A percentile compares a stretch with the other conserved stretches of the same genome.
These are phyloP conservation scores for Friedmanniomyces simplex DNA, from an alignment of 495 filamentous ascomycete genomes.

Conservation along the genomic window DNA sequence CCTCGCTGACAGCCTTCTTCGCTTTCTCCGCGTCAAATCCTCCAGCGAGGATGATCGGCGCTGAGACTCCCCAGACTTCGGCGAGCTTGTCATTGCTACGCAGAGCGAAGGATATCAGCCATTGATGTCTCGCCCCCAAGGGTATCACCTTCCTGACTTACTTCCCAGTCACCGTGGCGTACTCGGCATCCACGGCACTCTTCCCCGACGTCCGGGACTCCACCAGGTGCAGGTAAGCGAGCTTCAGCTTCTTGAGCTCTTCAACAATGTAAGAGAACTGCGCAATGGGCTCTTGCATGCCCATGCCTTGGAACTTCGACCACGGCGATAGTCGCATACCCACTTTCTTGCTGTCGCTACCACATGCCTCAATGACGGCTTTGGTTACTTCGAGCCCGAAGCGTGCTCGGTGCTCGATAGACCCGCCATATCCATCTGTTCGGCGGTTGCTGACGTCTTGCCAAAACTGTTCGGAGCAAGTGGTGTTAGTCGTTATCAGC, in stretches of 20 bases:
- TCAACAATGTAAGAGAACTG: conserved; percentile 50
- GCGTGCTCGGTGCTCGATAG: conserved; percentile 55
- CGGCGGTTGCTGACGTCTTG: conserved; percentile 40
- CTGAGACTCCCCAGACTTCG: conserved; percentile 6
- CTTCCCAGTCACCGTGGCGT: neutral
- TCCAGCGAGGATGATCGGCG: conserved; percentile 9
- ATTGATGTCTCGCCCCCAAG: no score
- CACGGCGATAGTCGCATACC: conserved; percentile 57
- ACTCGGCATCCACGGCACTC: conserved; percentile 28
- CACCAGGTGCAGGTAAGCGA: conserved; percentile 54
- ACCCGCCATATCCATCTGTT: conserved; percentile 56
- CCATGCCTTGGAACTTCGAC: conserved; percentile 55
- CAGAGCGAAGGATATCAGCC: no score
- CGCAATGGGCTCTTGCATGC: conserved; percentile 50
- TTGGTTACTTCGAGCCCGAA: conserved; percentile 54
- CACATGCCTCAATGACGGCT: conserved; percentile 53
- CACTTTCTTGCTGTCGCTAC: conserved; percentile 40
- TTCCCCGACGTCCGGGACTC: conserved; percentile 41
- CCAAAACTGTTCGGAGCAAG: conserved; percentile 35
- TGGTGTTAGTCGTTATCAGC: neutral
- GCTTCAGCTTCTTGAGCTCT: conserved; percentile 38
- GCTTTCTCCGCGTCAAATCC: conserved; percentile 8
- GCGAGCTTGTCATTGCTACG: conserved; percentile 20
- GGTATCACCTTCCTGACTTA: no score
- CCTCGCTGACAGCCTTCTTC: conserved; percentile 1